phyloP scores from a whole-genome alignment of 306 rosid species.

The Cucumis hystrix region DNA sequence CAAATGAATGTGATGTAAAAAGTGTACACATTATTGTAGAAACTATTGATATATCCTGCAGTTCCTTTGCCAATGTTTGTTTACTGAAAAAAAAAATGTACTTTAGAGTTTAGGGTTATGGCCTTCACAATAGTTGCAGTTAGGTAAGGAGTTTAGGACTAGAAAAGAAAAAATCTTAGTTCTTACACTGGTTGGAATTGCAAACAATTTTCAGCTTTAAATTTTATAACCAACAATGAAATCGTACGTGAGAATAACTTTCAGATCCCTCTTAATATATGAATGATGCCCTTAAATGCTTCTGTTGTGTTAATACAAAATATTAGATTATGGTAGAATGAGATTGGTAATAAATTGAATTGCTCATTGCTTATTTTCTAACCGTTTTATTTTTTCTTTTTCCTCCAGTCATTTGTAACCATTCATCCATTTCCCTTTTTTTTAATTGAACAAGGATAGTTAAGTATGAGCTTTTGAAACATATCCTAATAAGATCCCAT shows the following conservation, averaged over 20 bases:
- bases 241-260: not conserved
- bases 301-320: not conserved
- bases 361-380: not conserved
- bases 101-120: too few species aligned
- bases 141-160: too few species aligned
- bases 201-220: not conserved
- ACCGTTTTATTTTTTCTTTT: not conserved
- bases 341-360: not conserved
- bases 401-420: constrained; percentile 79
- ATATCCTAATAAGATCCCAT: too few species aligned
- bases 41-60: too few species aligned
- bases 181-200: not conserved
- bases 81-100: too few species aligned
- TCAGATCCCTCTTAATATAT: not conserved
- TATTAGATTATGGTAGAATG: not conserved
- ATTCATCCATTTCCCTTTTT: too few species aligned
- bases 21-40: too few species aligned
- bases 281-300: not conserved
- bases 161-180: not conserved
- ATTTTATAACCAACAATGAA: not conserved
- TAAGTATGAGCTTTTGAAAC: too few species aligned
- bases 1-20: too few species aligned
- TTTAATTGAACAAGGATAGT: too few species aligned
- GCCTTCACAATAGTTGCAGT: too few species aligned
- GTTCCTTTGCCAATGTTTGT: too few species aligned